These are phyloP conservation scores for Herpetomonas muscarum DNA, from an alignment of 208 protist genomes.

Conservation along the genomic window DNA sequence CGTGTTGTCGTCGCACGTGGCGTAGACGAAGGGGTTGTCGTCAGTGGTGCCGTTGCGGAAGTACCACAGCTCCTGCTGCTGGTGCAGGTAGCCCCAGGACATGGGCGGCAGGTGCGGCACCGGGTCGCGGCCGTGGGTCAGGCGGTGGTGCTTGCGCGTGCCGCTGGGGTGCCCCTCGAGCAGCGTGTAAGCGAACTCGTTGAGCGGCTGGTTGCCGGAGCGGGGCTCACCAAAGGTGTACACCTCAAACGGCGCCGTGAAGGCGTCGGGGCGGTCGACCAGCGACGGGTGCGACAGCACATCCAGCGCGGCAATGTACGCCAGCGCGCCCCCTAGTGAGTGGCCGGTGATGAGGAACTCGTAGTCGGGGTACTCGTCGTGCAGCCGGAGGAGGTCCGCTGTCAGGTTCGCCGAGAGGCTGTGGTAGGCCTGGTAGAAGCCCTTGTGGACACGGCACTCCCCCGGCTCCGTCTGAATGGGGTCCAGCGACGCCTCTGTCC, in stretches of 20 bases:
- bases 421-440: conserved; percentile 49
- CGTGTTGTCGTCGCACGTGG: conserved; percentile 28
- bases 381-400: conserved; percentile 26
- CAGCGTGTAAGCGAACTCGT: conserved; percentile 22
- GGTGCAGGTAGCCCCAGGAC: conserved; percentile 39
- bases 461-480: neutral
- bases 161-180: conserved; percentile 9
- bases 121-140: conserved; percentile 46
- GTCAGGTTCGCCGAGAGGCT: conserved; percentile 27
- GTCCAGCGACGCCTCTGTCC: neutral
- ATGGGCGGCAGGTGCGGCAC: conserved; percentile 55
- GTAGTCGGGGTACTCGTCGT: conserved; percentile 20
- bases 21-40: conserved; percentile 10
- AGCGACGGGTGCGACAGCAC: conserved; percentile 8
- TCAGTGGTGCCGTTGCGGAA: conserved; percentile 2
- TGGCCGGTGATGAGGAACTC: conserved; percentile 66
- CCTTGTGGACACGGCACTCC: conserved; percentile 41
- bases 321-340: conserved; percentile 72
- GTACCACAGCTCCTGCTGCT: conserved; percentile 53
- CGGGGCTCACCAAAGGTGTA: conserved; percentile 77
- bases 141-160: conserved; percentile 25
- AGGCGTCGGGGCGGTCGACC: neutral
- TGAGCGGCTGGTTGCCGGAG: conserved; percentile 54
- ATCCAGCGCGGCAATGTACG: conserved; percentile 40
- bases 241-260: conserved; percentile 22